Conservation (phyloP, 768 basidiomycete species). For the Paxillus ammoniavirescens region DNA sequence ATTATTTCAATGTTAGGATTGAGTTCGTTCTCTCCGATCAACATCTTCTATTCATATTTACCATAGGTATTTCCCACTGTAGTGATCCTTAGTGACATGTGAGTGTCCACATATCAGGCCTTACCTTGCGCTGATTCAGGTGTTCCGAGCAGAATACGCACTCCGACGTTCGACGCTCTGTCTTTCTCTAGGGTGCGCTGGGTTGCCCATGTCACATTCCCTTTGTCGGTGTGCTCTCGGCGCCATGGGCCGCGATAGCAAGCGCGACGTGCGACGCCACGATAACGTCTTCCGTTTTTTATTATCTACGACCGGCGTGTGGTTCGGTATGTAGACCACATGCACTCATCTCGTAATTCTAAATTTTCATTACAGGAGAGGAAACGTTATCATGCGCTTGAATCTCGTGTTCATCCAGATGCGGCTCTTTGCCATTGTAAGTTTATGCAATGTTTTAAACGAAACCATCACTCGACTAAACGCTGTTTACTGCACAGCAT, state of each 20-base stretch:
- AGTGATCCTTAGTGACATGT: conserved; percentile 2
- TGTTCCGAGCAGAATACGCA: not conserved
- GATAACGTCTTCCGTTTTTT: conserved; percentile 11
- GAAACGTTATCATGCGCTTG: conserved; percentile 4
- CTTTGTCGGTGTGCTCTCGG: not conserved
- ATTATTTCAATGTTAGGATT: conserved; percentile 10
- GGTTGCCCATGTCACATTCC: not conserved
- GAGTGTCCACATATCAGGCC: not conserved
- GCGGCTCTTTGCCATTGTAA: conserved; percentile 16
- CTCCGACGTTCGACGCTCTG: not conserved
- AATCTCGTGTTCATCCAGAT: conserved; percentile 9
- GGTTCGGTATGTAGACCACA: no score
- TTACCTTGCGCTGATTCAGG: not conserved
- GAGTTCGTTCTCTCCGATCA: conserved; percentile 3
- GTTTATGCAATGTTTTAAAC: not conserved
- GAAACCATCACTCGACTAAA: no score
- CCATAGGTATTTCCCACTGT: not conserved
- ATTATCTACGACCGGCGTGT: conserved; percentile 13
- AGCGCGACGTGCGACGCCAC: conserved; percentile 4
- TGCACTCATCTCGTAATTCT: not conserved
- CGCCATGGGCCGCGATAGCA: not conserved
- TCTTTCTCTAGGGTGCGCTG: not conserved
- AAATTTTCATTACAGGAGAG: conserved; percentile 1
- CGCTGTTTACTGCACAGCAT: conserved; percentile 5
- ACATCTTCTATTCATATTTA: not conserved